phyloP scores from a whole-genome alignment of 1,284 basidiomycete species.

The Trametes versicolor region DNA sequence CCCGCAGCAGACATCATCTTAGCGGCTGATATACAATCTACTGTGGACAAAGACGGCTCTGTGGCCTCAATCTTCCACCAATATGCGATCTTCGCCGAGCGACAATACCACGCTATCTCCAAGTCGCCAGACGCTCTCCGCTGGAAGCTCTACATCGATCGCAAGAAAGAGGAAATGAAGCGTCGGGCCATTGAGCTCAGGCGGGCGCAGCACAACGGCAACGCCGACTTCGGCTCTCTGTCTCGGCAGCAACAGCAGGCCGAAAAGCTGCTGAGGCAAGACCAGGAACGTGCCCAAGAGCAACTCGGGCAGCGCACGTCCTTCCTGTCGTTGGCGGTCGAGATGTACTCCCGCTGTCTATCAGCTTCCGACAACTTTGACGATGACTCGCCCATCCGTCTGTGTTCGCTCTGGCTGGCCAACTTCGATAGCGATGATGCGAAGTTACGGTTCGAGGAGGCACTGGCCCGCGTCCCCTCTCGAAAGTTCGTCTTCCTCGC shows the following conservation, averaged over 20 bases:
- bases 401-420: conserved; percentile 93
- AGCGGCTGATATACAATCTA: conserved; percentile 27
- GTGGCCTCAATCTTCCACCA: conserved; percentile 81
- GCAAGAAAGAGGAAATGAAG: conserved; percentile 73
- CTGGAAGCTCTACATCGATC: conserved; percentile 78
- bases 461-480: conserved; percentile 78
- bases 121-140: conserved; percentile 80
- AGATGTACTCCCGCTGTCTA: conserved; percentile 87
- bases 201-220: conserved; percentile 42
- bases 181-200: conserved; percentile 48
- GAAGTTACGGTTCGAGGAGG: conserved; percentile 59
- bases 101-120: conserved; percentile 79
- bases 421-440: conserved; percentile 74
- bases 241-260: conserved; percentile 50
- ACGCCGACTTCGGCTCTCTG: conserved; percentile 39
- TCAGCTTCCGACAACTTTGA: conserved; percentile 77
- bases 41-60: conserved; percentile 37
- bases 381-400: conserved; percentile 79
- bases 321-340: conserved; percentile 81
- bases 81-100: conserved; percentile 90
- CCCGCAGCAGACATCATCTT: conserved; percentile 62
- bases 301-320: conserved; percentile 66
- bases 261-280: conserved; percentile 58
- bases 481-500: conserved; percentile 91
- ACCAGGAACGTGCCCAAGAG: conserved; percentile 67